Evolutionary conservation across 2,329 filamentous ascomycete genomes (phyloP), one percentile per base, ranked within the genome.

Genomic region (Mycocentrospora acerina): DNA sequence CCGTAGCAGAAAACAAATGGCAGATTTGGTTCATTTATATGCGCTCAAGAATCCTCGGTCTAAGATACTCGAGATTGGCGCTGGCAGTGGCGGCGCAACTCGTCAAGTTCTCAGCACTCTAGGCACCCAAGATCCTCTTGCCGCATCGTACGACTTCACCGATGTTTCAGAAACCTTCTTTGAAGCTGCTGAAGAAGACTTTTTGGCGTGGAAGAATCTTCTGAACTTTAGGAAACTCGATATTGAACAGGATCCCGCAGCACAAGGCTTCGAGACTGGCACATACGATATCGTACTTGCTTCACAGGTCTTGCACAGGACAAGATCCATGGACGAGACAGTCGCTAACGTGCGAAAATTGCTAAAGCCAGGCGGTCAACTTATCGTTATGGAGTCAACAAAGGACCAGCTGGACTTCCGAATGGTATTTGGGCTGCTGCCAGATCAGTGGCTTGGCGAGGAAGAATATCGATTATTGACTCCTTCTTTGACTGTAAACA

Each of bases 311-410:
- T 37, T 62, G 8, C 56, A 60, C 30, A 55, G 49, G 12, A 57
- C 56, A 3, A 43, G 37, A n/a, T 44, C 47, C 16, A 46, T 62
- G 29, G 22, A 33, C 2, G 32, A 42, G 11, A 50, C 60, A 1
- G 37, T 66, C 16, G 27, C 17, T 14, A 55, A 64, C 37, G 38
- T 38, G 4, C 42, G 52, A 10, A 57, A 51, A 22, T 37, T 65
- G 9, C 44, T 66, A 1, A 50, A 53, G 15, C 70, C 75, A 0
- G 72, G 69, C 1, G 76, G 76, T 0, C 67, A 71, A 25, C 53
- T 80, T 0, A 26, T 78, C 1, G 29, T 77, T 0, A 40, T 70
- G 4, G 76, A 79, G 41, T 33, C 40, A 36, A 55, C 48, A 2
- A 35, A 45, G 26, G 35, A 40, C 7, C 13, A 52, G 28, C 28